Evolutionary conservation across 345 rosid species (phyloP).

Genomic region (Aquilaria sinensis): DNA sequence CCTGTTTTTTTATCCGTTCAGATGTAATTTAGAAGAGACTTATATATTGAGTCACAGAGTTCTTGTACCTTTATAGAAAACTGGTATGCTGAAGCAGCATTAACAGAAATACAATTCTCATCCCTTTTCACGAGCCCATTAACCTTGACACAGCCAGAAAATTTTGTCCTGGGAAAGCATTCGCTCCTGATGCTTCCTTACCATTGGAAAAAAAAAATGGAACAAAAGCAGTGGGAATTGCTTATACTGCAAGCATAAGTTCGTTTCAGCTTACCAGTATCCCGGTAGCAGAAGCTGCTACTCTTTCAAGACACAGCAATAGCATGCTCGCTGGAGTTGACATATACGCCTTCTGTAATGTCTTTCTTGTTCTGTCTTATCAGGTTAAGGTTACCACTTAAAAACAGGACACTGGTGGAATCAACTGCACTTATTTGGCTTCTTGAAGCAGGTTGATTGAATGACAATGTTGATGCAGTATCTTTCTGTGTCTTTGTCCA

Average conservation of each 20-base stretch:
- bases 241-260: background rate
- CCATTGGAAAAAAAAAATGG: background rate
- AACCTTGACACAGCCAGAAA: conserved; percentile 33
- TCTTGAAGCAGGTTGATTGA: conserved; percentile 28
- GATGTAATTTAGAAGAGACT: too few relatives aligned
- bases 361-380: conserved; percentile 16
- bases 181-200: background rate
- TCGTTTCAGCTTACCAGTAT: conserved; percentile 20
- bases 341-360: background rate
- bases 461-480: conserved; percentile 39
- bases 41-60: too few relatives aligned
- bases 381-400: conserved; percentile 17
- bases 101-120: conserved; percentile 32
- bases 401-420: conserved; percentile 34
- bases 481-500: conserved; percentile 52
- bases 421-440: conserved; percentile 39
- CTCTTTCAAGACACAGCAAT: too few relatives aligned
- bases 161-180: conserved; percentile 40
- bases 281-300: too few relatives aligned
- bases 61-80: too few relatives aligned
- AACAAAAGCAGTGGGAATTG: background rate
- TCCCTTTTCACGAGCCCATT: conserved; percentile 43
- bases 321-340: background rate
- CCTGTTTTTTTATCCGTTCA: too few relatives aligned
- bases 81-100: too few relatives aligned